Percentiles rank a stretch among this genome's conserved stretches.
Conservation (phyloP, 441 rosid species). For the Erysimum cheiri region DNA sequence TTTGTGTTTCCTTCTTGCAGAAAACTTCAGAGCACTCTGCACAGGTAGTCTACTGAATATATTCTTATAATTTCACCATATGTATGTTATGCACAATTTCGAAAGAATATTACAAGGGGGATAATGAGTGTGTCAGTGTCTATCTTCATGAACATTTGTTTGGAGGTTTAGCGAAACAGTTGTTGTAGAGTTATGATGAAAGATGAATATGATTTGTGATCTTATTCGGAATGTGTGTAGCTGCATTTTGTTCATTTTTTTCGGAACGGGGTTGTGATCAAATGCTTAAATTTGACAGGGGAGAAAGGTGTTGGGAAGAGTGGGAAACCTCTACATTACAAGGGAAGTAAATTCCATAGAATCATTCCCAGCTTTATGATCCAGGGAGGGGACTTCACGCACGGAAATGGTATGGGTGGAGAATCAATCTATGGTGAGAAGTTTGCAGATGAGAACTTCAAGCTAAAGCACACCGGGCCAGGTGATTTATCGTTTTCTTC, state of each 20-base stretch:
- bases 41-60: constrained; percentile 52
- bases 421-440: constrained; percentile 93
- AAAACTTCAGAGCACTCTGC: constrained; percentile 77
- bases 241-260: background rate
- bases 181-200: constrained; percentile 5
- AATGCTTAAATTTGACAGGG: constrained; percentile 47
- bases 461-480: constrained; percentile 87
- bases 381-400: constrained; percentile 94
- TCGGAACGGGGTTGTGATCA: background rate
- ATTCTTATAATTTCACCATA: background rate
- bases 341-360: constrained; percentile 83
- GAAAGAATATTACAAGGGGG: background rate
- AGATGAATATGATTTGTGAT: background rate
- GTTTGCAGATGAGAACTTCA: constrained; percentile 87
- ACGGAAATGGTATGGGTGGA: constrained; percentile 89
- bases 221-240: constrained; percentile 1
- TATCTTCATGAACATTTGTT: constrained; percentile 1
- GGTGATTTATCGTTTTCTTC: constrained; percentile 42
- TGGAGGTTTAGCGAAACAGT: background rate
- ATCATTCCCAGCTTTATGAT: constrained; percentile 95
- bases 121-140: background rate
- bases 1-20: constrained; percentile 50
- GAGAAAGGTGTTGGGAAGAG: constrained; percentile 87
- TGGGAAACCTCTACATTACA: constrained; percentile 85
- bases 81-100: background rate